Evolutionary conservation across 495 filamentous ascomycete species (phyloP).

Genomic region (Amphirosellinia nigrospora): DNA sequence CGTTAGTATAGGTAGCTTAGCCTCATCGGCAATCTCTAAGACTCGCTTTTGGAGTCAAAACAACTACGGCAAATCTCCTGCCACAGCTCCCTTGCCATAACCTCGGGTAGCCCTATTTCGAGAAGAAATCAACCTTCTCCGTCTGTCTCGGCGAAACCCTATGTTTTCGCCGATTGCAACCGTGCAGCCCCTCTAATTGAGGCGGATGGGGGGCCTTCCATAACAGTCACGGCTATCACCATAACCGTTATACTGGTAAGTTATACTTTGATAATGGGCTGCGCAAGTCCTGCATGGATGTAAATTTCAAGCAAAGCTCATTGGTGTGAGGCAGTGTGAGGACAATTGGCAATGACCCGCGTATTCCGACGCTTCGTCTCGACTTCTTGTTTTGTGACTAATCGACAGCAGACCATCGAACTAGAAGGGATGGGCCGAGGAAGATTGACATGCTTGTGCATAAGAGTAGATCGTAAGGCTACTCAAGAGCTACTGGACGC

Average conservation of each 20-base stretch:
- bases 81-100: conserved; percentile 28
- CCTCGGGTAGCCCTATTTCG: conserved; percentile 46
- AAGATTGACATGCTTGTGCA: not conserved
- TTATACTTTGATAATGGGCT: not conserved
- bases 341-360: not conserved
- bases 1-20: conserved; percentile 18
- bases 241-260: not conserved
- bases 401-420: not conserved
- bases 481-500: conserved; percentile 36
- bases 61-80: conserved; percentile 29
- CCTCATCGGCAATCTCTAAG: conserved; percentile 14
- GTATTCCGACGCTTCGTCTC: not conserved
- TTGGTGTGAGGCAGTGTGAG: not conserved
- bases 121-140: conserved; percentile 34
- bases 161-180: not conserved
- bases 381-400: not conserved
- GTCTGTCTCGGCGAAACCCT: conserved; percentile 1
- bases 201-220: not conserved
- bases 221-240: not conserved
- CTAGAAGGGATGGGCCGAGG: not conserved
- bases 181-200: not conserved
- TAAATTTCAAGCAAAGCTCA: not conserved
- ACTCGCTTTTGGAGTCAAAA: conserved; percentile 6
- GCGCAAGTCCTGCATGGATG: not conserved
- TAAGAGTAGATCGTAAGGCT: not conserved